Evolutionary conservation across 768 basidiomycete genomes (phyloP).

Genomic region (Phlebiopsis flavidoalba): DNA sequence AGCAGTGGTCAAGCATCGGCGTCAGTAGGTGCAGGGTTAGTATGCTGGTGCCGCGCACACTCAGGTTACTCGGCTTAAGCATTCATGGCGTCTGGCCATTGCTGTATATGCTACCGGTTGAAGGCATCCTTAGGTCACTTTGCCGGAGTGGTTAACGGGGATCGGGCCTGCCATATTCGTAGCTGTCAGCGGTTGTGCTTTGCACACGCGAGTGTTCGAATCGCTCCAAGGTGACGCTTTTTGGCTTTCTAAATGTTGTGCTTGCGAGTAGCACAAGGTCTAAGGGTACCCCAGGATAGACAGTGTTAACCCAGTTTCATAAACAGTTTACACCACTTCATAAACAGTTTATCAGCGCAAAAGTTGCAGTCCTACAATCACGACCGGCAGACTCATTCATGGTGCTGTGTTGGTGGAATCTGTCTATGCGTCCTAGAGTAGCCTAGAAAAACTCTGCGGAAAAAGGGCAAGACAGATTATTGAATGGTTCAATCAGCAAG

Average conservation of each 20-base stretch:
- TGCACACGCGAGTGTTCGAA: slow-evolving; percentile 39
- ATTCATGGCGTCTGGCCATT: not conserved
- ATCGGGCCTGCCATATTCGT: slow-evolving; percentile 38
- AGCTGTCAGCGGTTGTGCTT: slow-evolving; percentile 49
- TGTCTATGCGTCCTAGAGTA: no score
- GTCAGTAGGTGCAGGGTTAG: not conserved
- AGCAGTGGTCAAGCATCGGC: slow-evolving; percentile 16
- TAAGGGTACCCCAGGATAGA: no score
- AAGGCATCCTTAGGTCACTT: slow-evolving; percentile 55
- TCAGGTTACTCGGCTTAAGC: slow-evolving; percentile 9
- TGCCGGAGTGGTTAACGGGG: slow-evolving; percentile 89
- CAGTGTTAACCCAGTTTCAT: no score
- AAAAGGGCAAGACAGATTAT: no score
- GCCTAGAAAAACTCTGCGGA: no score
- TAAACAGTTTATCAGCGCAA: no score
- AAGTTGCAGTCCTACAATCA: no score
- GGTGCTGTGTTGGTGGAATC: no score
- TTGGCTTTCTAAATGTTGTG: slow-evolving; percentile 16
- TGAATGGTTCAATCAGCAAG: no score
- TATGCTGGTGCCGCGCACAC: slow-evolving; percentile 30
- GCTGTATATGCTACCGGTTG: not conserved
- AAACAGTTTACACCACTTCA: no score
- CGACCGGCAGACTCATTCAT: no score
- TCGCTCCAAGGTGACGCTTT: slow-evolving; percentile 51
- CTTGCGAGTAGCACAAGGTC: not conserved